These are phyloP conservation scores for Pleurotus salmoneostramineus DNA, from an alignment of 768 basidiomycete species.

Conservation along the genomic window DNA sequence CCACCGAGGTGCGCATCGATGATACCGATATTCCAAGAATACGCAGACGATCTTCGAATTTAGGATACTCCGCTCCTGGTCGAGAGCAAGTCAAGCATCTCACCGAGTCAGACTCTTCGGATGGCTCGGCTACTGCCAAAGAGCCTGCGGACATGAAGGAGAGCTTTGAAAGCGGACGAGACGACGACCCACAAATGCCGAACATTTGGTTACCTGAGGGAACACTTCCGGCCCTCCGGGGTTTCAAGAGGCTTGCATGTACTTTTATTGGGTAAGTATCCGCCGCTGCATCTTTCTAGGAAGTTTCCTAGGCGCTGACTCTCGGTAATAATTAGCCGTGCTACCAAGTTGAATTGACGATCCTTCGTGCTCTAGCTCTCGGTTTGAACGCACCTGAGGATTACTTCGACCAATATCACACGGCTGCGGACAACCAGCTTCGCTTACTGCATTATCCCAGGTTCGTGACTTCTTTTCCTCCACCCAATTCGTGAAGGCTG, in stretches of 20 bases:
- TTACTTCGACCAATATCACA: constrained; percentile 40
- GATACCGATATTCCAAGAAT: constrained; percentile 16
- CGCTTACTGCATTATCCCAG: constrained; percentile 54
- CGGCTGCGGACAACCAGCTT: constrained; percentile 45
- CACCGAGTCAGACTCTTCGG: constrained; percentile 17
- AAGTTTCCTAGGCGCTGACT: not conserved
- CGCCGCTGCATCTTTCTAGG: constrained; percentile 16
- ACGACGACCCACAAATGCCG: constrained; percentile 39
- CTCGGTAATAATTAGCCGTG: constrained; percentile 26
- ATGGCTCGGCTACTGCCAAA: constrained; percentile 21
- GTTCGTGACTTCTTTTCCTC: constrained; percentile 12
- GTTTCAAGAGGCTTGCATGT: constrained; percentile 46
- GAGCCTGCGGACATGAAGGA: constrained; percentile 39
- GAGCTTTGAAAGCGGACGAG: constrained; percentile 52
- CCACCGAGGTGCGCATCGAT: constrained; percentile 31
- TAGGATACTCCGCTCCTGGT: constrained; percentile 36
- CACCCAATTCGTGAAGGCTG: not conserved
- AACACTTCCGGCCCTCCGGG: constrained; percentile 49
- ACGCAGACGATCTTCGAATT: constrained; percentile 7
- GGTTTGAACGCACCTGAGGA: constrained; percentile 39
- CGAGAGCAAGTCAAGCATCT: constrained; percentile 32
- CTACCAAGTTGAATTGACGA: constrained; percentile 34
- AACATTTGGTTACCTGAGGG: constrained; percentile 58
- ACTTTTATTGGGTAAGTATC: constrained; percentile 44
- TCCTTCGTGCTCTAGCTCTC: constrained; percentile 46